Base-by-base conservation (phyloP, 2,329 filamentous ascomycete species). In the Metarhizium anisopliae region DNA sequence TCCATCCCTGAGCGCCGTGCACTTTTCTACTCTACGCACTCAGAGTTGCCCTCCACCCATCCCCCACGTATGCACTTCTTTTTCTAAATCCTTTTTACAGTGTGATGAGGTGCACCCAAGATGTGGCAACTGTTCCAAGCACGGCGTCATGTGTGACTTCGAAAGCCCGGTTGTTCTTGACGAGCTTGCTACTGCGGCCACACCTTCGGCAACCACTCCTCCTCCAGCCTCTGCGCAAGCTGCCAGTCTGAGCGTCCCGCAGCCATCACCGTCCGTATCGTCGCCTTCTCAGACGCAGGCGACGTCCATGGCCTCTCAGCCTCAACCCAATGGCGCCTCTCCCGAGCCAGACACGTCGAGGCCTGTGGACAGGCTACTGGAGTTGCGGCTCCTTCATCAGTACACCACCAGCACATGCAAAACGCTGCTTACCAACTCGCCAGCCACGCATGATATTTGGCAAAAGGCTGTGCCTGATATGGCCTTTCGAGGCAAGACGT, bases 131-230 rank as follows among this genome's bases (percentile, higher is more conserved):
- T 87, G 84, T 70, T 70, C 77, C 55, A 87, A 86, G 64, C 84
- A 87, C 69, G 84, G 83, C 62, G 84, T 86, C 42, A 67, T 74
- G 38, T 87, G 84, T 70, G 84, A 87, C 66, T 87, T 86, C 63
- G 81, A 84, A 61, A 75, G 76, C 59, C 76, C 77, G 8, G 68
- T 75, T 40, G 67, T 77, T 56, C 67, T 75, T 56, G 73, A 76
- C 54, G 73, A 77, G 50, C 70, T 80, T 49, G 63, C 70, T 30
- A 61, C 72, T 2, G 66, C 71, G 50, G 67, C 73, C 16, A 69
- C 69, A 29, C 52, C 43, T 16, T 50, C n/a, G 20, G 32, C 55
- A 11, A 29, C 18, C 32, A 56, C 51, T 35, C 56, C 56, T 29
- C 54, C 56, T 11, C 59, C 67, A 42, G 60, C 49, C 20, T 53